Evolutionary conservation across 2,329 filamentous ascomycete species (phyloP), one percentile per base, ranked within the genome.

Genomic region (Cladophialophora psammophila): DNA sequence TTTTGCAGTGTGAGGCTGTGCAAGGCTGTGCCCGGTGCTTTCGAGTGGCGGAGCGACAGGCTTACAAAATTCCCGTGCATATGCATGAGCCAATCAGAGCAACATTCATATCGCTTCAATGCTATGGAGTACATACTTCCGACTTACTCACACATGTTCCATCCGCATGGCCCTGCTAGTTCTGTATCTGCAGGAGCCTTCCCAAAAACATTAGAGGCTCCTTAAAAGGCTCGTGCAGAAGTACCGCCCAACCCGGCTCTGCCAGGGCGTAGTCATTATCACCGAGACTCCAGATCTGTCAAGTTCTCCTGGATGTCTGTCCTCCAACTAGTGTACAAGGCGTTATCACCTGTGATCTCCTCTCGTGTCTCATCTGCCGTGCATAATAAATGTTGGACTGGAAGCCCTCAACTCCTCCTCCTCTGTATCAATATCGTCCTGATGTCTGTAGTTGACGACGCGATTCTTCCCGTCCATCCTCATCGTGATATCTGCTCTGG

Each of bases 401-500:
- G 59, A 53, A 5, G 52, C 40, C 20, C 55, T 65, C 36, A 48
- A 61, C 12, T 53, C 58, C 10, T 60, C 20, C 34, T 50, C 32
- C 36, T 50, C 32, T 31, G 15, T 60, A 35, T 35, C 15, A 26
- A 42, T 60, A 45, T 62, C 61, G 9, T 53, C 18, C 59, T 34
- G n/a, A 15, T 59, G 56, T 36, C 57, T 35, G 45, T 69, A 64
- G 42, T 62, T 50, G 6, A 66, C 60, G 12, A 64, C 38, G 2
- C 60, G 36, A 8, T 58, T 66, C 56, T 59, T 64, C 10, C 56
- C 57, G 2, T 66, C 63, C 8, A 63, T 55, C 36, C 60, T 60
- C 54, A 64, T 53, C 12, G 54, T 34, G 8, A 69, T 64, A 50
- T 66, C 59, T 20, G 64, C 64, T 53, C 64, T 35, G 13, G 50